These are phyloP conservation scores for Plasmodium reichenowi DNA, from an alignment of 169 alveolate genomes.

Conservation along the genomic window DNA sequence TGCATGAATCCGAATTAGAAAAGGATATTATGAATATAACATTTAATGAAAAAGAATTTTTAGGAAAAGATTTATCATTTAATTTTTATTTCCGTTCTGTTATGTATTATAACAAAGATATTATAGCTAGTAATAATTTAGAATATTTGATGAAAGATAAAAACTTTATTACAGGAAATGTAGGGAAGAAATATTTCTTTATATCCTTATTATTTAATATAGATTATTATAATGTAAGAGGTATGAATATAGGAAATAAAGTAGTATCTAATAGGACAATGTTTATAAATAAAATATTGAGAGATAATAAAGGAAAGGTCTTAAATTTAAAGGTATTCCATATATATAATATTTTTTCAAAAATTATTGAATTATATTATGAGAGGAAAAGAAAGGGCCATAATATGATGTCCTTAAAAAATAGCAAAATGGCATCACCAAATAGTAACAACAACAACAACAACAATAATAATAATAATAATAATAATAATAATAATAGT, in stretches of 20 bases:
- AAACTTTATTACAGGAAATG: conserved; percentile 10
- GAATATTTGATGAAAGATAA: neutral
- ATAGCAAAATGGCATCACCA: neutral
- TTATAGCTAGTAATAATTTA: neutral
- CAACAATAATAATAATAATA: neutral
- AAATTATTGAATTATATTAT: conserved; percentile 51
- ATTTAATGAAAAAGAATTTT: conserved; percentile 30
- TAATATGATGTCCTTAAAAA: neutral
- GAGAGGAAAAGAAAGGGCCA: conserved; percentile 3
- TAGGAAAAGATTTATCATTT: conserved; percentile 22
- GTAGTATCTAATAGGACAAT: conserved; percentile 34
- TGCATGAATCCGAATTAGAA: conserved; percentile 64
- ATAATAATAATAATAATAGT: neutral
- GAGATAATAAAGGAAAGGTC: conserved; percentile 53
- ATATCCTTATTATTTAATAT: conserved; percentile 46
- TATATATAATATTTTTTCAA: conserved; percentile 55
- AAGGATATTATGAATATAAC: conserved; percentile 63
- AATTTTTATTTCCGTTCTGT: conserved; percentile 32
- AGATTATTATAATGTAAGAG: conserved; percentile 58
- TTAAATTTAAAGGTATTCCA: conserved; percentile 52
- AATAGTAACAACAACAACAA: neutral
- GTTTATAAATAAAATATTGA: conserved; percentile 21
- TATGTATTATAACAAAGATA: conserved; percentile 16
- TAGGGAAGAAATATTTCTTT: conserved; percentile 23
- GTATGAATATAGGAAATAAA: conserved; percentile 71